A percentile compares a stretch with the other conserved stretches of the same genome.
Conservation (phyloP, 2,329 filamentous ascomycete species). For the Mariannaea elegans region DNA sequence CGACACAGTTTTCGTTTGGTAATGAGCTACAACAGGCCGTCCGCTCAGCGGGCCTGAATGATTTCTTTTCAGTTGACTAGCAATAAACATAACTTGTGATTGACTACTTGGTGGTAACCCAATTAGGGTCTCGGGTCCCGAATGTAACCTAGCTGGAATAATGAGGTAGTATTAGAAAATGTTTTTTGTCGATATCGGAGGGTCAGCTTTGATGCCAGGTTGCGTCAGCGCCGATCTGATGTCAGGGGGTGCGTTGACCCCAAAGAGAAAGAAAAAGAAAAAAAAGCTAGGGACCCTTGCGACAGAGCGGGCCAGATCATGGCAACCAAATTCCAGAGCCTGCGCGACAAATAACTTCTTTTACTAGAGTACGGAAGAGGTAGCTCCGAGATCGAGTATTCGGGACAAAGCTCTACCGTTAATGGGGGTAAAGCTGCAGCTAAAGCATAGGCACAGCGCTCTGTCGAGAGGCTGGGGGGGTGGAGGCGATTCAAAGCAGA, state of each 20-base stretch:
- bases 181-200: neutral
- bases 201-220: slow-evolving; percentile 4
- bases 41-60: slow-evolving; percentile 34
- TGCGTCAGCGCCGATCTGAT: slow-evolving; percentile 14
- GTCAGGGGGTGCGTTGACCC: slow-evolving; percentile 12
- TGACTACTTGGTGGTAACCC: no score
- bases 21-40: slow-evolving; percentile 38
- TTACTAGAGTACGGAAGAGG: neutral
- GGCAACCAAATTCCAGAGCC: slow-evolving; percentile 1
- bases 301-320: neutral
- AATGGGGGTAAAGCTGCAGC: no score
- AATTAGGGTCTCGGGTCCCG: neutral
- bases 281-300: neutral
- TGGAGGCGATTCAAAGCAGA: neutral
- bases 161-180: neutral
- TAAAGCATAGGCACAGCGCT: no score
- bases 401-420: neutral
- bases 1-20: slow-evolving; percentile 41
- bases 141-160: neutral
- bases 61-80: slow-evolving; percentile 36
- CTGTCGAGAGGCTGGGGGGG: neutral
- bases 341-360: neutral
- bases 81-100: neutral
- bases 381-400: neutral
- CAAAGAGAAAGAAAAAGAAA: slow-evolving; percentile 8